Evolutionary conservation across 1,284 basidiomycete genomes (phyloP), one percentile per base, ranked within the genome.

Genomic region (Apiotrichum sp.): DNA sequence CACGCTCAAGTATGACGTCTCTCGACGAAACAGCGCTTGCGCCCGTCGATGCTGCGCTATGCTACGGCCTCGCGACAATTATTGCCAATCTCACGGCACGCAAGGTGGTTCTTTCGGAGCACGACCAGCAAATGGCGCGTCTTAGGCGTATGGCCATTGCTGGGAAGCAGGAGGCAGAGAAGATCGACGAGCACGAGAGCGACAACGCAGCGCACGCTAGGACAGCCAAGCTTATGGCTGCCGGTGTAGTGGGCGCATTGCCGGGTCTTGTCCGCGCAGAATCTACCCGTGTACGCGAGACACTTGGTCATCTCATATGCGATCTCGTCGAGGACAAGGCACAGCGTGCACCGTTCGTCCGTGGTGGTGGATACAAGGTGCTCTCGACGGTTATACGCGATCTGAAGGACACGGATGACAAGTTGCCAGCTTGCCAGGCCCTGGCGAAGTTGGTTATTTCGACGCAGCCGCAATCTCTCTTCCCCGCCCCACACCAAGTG

Each of bases 401-500:
- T 53, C 53, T 70, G 16, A 57, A 52, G 11, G 40, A 54, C 22
- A 49, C 41, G 1, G 46, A 64, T 74, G n/a, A 68, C 77, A 4
- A 80, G 82, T 78, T 95, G 6, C 79, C 83, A 10, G 80, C 89
- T 0, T 81, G 90, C 34, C 95, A 98, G 72, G 93, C 92, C 0
- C 78, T 98, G 13, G 89, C 93, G 9, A 97, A 96, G 69, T 84
- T 98, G 35, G 80, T 89, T 50, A 98, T 98, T 67, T 93, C 93
- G 0, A 81, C 90, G 1, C 86, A 92, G 11, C 95, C 95, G 0
- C 75, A 89, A 1, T 85, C 93, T 57, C 86, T 98, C 35, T 96
- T 95, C 75, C 88, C 91, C 1, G 65, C 77, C 5, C 69, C 74
- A 0, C 81, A 86, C 62, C 80, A 84, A 40, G 85, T 86, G 2